phyloP scores from a whole-genome alignment of 73 alveolate species.

The Effrenium voratum region DNA sequence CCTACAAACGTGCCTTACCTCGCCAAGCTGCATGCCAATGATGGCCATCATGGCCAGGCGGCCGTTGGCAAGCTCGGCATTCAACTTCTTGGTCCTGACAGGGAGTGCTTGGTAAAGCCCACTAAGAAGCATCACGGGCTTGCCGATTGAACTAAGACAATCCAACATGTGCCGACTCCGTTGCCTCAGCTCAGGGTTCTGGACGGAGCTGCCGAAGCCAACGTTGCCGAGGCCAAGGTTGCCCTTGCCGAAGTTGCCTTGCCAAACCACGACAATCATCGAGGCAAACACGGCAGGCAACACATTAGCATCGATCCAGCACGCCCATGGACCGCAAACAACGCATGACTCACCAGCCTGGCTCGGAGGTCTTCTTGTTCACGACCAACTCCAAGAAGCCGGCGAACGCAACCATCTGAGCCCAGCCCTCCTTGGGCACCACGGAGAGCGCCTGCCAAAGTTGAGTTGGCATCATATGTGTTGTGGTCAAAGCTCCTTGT shows the following conservation, averaged over 20 bases:
- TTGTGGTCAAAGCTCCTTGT: no score
- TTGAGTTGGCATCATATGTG: no score
- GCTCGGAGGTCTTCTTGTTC: constrained; percentile 88
- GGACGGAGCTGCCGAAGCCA: constrained; percentile 79
- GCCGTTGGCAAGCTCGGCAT: constrained; percentile 20
- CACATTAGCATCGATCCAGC: not conserved
- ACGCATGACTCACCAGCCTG: constrained; percentile 1
- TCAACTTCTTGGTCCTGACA: not conserved
- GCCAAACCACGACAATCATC: not conserved
- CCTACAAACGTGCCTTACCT: not conserved
- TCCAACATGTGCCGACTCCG: not conserved
- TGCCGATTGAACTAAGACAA: not conserved
- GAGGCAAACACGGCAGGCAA: not conserved
- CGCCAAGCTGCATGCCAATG: not conserved
- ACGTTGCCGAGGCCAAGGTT: constrained; percentile 80
- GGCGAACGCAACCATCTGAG: constrained; percentile 17
- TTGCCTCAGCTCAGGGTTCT: constrained; percentile 43
- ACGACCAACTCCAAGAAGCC: constrained; percentile 76
- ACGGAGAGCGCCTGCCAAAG: not conserved
- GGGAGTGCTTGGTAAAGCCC: no score
- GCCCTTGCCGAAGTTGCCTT: constrained; percentile 91
- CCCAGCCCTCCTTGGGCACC: constrained; percentile 29
- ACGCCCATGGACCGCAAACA: not conserved
- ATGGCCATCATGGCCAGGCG: constrained; percentile 26
- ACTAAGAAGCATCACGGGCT: not conserved